Evolutionary conservation across 2,329 filamentous ascomycete genomes (phyloP), one percentile per base, ranked within the genome.

Genomic region (Fonsecaea erecta): DNA sequence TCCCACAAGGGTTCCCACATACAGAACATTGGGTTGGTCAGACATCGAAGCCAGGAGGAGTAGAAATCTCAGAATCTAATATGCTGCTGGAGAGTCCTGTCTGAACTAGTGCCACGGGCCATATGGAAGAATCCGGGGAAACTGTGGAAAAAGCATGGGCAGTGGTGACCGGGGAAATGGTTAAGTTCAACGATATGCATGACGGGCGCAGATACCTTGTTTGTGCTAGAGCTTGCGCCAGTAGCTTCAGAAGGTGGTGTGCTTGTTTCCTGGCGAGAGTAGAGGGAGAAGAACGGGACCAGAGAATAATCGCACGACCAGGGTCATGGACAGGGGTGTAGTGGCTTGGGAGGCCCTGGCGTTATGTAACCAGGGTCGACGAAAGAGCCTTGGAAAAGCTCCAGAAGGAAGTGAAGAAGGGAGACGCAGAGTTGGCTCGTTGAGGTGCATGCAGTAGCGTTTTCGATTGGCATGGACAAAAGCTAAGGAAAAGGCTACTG

Each of bases 121-220:
- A 60, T 46, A 51, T 52, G 53, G 46, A 54, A 60, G 52, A 64
- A 60, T 64, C 62, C 57, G 57, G 57, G 62, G 62, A 64, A 64
- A 60, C 40, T 57, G 57, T 55, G 58, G 58, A 35, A 61, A 60
- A 52, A 60, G 37, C 24, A 18, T 21, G 18, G 57, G 30, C 57
- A 48, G 40, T 60, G 43, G 37, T 30, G 57, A 52, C 57, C 43
- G 43, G 43, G 46, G 30, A 60, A 26, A 32, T 21, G 57, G 43
- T 35, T 60, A 52, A 46, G 40, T 60, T 52, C 43, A 60, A 60
- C 57, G 26, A 60, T 26, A 32, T 52, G 43, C 57, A 60, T 60
- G 46, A 51, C 57, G 57, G 46, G 57, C 43, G 51, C 48, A 60
- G 30, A 52, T 60, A 24, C 57, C 57, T 37, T 30, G 34, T 60